Base-by-base conservation (phyloP, 371 early-diverging fungal species). In the Apophysomyces variabilis region DNA sequence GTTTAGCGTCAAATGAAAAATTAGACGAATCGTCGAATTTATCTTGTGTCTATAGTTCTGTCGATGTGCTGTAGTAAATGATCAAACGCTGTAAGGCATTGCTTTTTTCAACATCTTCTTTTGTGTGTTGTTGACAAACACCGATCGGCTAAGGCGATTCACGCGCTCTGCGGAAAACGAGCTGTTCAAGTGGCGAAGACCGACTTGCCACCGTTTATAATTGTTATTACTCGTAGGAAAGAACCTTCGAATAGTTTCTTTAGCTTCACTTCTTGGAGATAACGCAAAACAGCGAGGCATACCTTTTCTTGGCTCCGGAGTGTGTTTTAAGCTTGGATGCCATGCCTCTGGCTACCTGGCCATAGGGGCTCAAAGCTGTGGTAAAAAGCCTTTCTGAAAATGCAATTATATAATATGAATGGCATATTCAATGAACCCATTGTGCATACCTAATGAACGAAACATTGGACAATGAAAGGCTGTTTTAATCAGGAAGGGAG, bases 241-340 rank as follows among this genome's bases (percentile, higher is more conserved):
- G 58, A 82, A 79, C 72, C 82, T 82, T 26, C 32, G 0, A 26
- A 26, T 3, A 26, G 32, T 26, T 26, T 2, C 32, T 26, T 26
- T 26, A 26, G 32, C 32, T 26, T 26, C 32, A 65, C 13, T n/a
- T 11, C 41, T 7, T 9, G 35, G 21, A 57, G 26, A 37, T 1
- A 36, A 56, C 37, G 32, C 32, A 62, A 47, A 50, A 46, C 5
- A 44, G 5, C 7, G 7, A 18, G 11, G 50, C 7, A 35, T 70
- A 76, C 80, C 83, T 73, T 66, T 83, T 83, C 62, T 80, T 80
- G 35, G 83, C 83, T 37, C 83, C 80, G 16, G 83, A 83, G 39
- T 83, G 83, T 38, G 79, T 71, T 45, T 83, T 83, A n/a, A 83
- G 67, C 57, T 83, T 83, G 38, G 68, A 44, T 7, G 79, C 72